Conservation (phyloP, 371 early-diverging fungal species). For the Mucor piriformis region DNA sequence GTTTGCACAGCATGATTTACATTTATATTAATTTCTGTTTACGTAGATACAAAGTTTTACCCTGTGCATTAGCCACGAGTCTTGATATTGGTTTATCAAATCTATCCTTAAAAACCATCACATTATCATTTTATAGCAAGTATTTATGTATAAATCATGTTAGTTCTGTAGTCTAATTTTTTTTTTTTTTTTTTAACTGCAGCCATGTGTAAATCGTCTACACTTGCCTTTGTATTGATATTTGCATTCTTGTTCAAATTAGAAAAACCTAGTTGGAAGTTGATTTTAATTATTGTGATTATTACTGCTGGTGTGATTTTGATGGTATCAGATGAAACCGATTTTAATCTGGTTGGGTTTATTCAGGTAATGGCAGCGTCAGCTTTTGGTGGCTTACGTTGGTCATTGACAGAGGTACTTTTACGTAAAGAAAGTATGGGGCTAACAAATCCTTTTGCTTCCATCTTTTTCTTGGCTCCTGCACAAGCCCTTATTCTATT, state of each 20-base stretch:
- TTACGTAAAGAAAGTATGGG: constrained; percentile 73
- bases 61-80: constrained; percentile 87
- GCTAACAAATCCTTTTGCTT: constrained; percentile 83
- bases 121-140: constrained; percentile 87
- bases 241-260: constrained; percentile 88
- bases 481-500: constrained; percentile 71
- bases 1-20: neutral
- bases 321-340: constrained; percentile 84
- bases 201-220: constrained; percentile 93
- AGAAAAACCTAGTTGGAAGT: constrained; percentile 70
- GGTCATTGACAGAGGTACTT: constrained; percentile 89
- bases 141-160: neutral
- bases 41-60: constrained; percentile 65
- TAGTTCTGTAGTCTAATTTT: neutral
- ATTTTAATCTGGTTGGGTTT: constrained; percentile 71
- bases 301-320: constrained; percentile 82
- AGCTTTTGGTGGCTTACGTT: constrained; percentile 82
- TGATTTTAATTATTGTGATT: constrained; percentile 73
- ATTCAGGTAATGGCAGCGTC: constrained; percentile 76
- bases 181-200: constrained; percentile 1
- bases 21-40: neutral
- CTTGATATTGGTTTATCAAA: constrained; percentile 92
- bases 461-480: constrained; percentile 76
- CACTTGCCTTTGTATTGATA: constrained; percentile 84
- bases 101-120: constrained; percentile 79